Evolutionary conservation across 108 stramenopile genomes (phyloP).

Genomic region (Nitzschia sp.): DNA sequence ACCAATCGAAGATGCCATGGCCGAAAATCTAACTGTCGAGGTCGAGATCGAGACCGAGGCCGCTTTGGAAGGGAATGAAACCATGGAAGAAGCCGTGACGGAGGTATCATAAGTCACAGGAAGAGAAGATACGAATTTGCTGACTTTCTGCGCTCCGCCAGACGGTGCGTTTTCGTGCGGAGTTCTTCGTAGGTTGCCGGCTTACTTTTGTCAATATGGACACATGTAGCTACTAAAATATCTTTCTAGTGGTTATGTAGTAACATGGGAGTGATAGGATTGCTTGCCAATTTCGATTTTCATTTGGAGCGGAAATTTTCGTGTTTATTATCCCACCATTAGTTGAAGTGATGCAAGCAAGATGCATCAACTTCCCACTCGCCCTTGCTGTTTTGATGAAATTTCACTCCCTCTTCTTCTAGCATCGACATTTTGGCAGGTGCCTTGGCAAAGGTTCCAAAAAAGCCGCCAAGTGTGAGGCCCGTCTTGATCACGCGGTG

Average conservation of each 20-base stretch:
- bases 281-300: too few species aligned
- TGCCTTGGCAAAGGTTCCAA: conserved; percentile 25
- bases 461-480: conserved; percentile 31
- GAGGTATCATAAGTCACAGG: too few species aligned
- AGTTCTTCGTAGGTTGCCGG: too few species aligned
- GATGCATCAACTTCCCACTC: conserved; percentile 9
- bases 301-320: too few species aligned
- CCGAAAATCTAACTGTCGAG: neutral
- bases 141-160: too few species aligned
- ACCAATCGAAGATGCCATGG: neutral
- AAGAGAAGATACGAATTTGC: too few species aligned
- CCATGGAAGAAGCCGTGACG: too few species aligned
- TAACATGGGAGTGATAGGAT: too few species aligned
- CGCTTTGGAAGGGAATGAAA: neutral
- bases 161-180: too few species aligned
- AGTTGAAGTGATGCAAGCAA: neutral
- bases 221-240: too few species aligned
- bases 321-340: too few species aligned
- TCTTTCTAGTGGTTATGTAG: too few species aligned
- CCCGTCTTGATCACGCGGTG: conserved; percentile 37
- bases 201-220: neutral
- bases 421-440: conserved; percentile 24
- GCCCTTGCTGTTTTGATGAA: conserved; percentile 28
- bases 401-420: conserved; percentile 31
- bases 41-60: neutral